Base-by-base conservation (phyloP, 169 alveolate genomes). In the Fabrea salina region DNA sequence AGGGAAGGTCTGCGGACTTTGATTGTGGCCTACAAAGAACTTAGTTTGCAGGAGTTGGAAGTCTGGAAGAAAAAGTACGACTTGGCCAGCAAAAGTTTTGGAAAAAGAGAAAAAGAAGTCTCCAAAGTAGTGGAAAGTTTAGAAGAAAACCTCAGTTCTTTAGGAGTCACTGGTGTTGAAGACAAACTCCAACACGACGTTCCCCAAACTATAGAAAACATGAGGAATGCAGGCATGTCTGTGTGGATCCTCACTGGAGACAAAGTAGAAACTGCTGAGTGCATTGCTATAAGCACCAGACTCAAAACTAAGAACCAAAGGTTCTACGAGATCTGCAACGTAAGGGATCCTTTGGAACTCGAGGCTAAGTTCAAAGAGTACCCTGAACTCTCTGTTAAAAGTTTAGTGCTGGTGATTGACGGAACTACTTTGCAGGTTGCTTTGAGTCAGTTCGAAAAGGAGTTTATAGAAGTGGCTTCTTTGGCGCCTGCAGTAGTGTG, bases 211-310 rank as follows among this genome's bases (percentile, higher is more conserved):
- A 93, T 98, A 40, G 99, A 97, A 82, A 84, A 95, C 61, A 82
- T 97, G 41, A 92, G 99, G 64, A 93, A 95, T 76, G 99, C 99
- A 35, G 99, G 99, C 27, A 96, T 98, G 37, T 95, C 94, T 82
- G 93, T 97, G 1, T 98, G 99, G 99, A 97, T 98, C 97, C 92
- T 98, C 25, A 98, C 99, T 5, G 99, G 99, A 30, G 99, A 98
- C 90, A 98, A 98, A 87, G 97, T 98, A 27, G 99, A 98, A 88
- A 98, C 99, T 2, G 99, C 99, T 3, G 95, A 95, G 47, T 98
- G 99, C 82, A 96, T 97, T 80, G 98, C 99, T 7, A 97, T 95
- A 27, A 94, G 98, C 25, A 97, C 70, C 83, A 2, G 44, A 67
- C 8, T 54, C 76, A 68, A 43, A 40, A 40, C 78, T 16, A 19